These are phyloP conservation scores for Entonaema liquescens DNA, from an alignment of 495 filamentous ascomycete species.

Conservation along the genomic window DNA sequence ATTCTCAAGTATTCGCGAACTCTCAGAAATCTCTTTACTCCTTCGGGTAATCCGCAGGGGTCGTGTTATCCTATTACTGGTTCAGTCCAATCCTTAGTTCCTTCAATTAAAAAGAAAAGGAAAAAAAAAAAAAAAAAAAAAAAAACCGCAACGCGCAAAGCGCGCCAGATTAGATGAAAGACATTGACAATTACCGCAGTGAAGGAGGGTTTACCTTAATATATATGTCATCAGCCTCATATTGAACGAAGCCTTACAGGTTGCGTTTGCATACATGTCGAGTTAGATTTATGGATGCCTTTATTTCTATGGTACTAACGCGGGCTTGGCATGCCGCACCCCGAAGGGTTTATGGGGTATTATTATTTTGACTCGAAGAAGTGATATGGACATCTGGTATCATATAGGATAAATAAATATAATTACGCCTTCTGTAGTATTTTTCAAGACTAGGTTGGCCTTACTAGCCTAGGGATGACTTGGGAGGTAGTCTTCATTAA, in stretches of 20 bases:
- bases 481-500: neutral
- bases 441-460: neutral
- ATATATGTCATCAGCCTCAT: neutral
- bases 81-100: too few species aligned
- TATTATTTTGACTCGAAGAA: neutral
- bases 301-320: neutral
- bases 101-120: too few species aligned
- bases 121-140: too few species aligned
- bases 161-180: too few species aligned
- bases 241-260: neutral
- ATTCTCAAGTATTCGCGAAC: too few species aligned
- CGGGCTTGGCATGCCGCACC: neutral
- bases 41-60: too few species aligned
- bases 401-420: neutral
- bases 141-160: too few species aligned
- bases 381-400: neutral
- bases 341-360: neutral
- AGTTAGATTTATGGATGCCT: neutral
- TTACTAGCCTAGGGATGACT: neutral
- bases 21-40: too few species aligned
- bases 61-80: too few species aligned
- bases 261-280: neutral
- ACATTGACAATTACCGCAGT: too few species aligned
- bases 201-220: too few species aligned
- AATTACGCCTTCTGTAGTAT: neutral